Evolutionary conservation across 2,329 filamentous ascomycete genomes (phyloP).

Genomic region (Lachnellula occidentalis): DNA sequence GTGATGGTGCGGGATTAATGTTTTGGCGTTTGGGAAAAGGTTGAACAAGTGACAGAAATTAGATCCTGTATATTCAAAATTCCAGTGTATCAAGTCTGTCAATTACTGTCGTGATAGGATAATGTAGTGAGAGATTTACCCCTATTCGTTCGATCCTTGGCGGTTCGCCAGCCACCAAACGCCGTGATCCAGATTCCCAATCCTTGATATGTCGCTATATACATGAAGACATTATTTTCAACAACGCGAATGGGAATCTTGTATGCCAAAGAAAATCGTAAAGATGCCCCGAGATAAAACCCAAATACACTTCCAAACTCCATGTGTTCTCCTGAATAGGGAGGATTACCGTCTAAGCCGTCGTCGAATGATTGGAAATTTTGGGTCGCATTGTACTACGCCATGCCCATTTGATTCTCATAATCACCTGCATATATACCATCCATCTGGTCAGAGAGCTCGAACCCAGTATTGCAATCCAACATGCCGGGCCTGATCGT

Average conservation of each 20-base stretch:
- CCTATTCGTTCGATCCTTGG: not conserved
- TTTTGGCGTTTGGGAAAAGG: no score
- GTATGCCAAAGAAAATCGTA: not conserved
- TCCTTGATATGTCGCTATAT: not conserved
- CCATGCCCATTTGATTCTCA: conserved; percentile 12
- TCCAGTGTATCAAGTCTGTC: no score
- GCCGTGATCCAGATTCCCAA: not conserved
- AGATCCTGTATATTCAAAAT: no score
- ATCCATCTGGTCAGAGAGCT: conserved; percentile 15
- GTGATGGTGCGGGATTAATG: no score
- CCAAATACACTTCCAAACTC: not conserved
- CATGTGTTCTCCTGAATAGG: not conserved
- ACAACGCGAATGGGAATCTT: not conserved
- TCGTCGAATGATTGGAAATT: not conserved
- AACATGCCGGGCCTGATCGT: conserved; percentile 22
- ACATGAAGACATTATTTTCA: not conserved
- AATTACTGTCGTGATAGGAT: not conserved
- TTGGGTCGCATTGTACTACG: not conserved
- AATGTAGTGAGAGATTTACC: not conserved
- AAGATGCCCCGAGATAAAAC: not conserved
- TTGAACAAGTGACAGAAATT: no score
- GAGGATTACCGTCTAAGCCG: not conserved
- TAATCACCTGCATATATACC: conserved; percentile 12
- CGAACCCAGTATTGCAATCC: conserved; percentile 14
- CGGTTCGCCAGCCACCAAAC: not conserved